A percentile compares a stretch with the other conserved stretches of the same genome.
Conservation (phyloP, 1,284 basidiomycete species). For the Sporisorium reilianum region DNA sequence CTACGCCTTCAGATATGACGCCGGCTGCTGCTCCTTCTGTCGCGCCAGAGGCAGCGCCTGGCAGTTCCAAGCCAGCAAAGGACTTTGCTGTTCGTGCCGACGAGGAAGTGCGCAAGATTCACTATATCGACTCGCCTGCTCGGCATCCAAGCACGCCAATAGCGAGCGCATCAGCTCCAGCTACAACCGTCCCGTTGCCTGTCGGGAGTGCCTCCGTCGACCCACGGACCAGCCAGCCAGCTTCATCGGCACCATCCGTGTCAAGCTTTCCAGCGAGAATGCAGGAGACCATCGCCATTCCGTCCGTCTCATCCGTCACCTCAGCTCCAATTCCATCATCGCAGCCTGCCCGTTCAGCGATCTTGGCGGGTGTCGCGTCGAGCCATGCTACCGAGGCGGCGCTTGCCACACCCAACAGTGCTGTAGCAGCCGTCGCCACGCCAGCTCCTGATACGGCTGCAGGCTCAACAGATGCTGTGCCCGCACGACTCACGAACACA, state of each 20-base stretch:
- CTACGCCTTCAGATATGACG: conserved; percentile 38
- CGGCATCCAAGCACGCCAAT: neutral
- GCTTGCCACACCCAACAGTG: neutral
- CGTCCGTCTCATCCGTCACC: neutral
- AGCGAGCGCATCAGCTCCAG: neutral
- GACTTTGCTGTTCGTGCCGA: conserved; percentile 17
- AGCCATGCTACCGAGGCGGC: neutral
- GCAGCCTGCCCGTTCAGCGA: neutral
- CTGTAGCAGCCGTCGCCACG: neutral
- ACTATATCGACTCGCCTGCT: conserved; percentile 41
- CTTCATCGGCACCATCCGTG: neutral
- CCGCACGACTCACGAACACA: conserved; percentile 2
- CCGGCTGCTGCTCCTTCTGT: conserved; percentile 10
- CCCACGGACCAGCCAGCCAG: neutral
- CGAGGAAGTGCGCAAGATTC: conserved; percentile 42
- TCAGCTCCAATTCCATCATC: neutral
- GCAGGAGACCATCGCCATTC: neutral
- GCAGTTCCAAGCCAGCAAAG: conserved; percentile 8
- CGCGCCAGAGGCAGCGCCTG: conserved; percentile 11
- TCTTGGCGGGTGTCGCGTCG: no score
- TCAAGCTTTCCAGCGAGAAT: neutral
- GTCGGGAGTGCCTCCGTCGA: conserved; percentile 1
- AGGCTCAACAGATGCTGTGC: neutral
- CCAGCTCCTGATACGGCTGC: neutral
- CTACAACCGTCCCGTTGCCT: neutral